These are phyloP conservation scores for Dendrobium officinale DNA, from an alignment of 106 monocot species.

Conservation along the genomic window DNA sequence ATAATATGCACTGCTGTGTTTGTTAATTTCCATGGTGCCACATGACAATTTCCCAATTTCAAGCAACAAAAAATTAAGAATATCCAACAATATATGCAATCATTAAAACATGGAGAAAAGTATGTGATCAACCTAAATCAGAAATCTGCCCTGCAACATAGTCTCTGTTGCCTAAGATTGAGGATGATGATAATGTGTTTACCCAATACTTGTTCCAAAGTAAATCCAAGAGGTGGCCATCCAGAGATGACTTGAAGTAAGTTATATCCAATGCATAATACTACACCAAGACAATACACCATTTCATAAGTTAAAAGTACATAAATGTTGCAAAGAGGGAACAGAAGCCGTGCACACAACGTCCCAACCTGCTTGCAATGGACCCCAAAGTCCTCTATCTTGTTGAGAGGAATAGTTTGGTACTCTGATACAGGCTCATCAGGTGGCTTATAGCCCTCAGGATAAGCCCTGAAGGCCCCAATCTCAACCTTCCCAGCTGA, in stretches of 20 bases:
- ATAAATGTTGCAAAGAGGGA: neutral
- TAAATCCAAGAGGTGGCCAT: constrained; percentile 85
- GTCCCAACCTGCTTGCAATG: constrained; percentile 89
- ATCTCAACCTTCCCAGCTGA: constrained; percentile 97
- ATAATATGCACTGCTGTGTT: neutral
- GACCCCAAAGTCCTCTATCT: constrained; percentile 98
- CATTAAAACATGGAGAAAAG: neutral
- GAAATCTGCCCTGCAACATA: constrained; percentile 99
- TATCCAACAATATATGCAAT: neutral
- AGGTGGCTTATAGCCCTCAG: constrained; percentile 81
- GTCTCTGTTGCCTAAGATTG: constrained; percentile 74
- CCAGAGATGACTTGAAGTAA: constrained; percentile 95
- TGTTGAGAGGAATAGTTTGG: constrained; percentile 95
- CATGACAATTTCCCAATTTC: neutral
- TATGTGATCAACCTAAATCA: constrained; percentile 64
- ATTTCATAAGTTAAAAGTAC: constrained; percentile 1
- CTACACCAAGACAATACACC: constrained; percentile 32
- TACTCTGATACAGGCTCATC: constrained; percentile 97
- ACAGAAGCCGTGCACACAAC: constrained; percentile 14
- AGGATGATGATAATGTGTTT: constrained; percentile 91
- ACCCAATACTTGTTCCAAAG: constrained; percentile 99
- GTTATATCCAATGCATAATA: constrained; percentile 95
- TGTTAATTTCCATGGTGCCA: neutral
- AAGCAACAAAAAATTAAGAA: neutral
- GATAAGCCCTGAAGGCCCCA: constrained; percentile 95